Evolutionary conservation across 1,284 basidiomycete species (phyloP), one percentile per base, ranked within the genome.

Genomic region (Ceraceosorus guamensis): DNA sequence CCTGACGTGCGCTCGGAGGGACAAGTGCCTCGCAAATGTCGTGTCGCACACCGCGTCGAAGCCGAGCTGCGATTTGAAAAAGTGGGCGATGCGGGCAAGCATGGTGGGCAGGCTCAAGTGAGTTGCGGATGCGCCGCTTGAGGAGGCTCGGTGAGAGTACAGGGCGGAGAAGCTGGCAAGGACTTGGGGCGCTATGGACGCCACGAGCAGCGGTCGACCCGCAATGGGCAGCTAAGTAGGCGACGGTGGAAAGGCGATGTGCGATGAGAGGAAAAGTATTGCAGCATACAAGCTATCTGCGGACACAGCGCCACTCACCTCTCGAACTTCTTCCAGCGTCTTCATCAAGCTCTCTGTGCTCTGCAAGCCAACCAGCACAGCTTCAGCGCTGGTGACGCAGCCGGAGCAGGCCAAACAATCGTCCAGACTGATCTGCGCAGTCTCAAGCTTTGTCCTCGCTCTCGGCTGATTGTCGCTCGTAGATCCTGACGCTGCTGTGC

Each of bases 361-460:
- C 78, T 98, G 95, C 60, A 95, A 83, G n/a, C 90, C 91, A 75
- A 98, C 95, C 57, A 98, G 83, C 39, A 98, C 87, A 11, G 89
- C 93, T 80, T 98, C 93, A 37, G 93, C 93, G 48, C 91, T 95
- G 1, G 93, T 98, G 70, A 98, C 97, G 73, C 93, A 98, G 1
- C 93, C 93, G 61, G 91, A 95, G 80, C 88, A 91, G 24, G 88
- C 89, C 56, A 92, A 79, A 78, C 93, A 98, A 75, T 97, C 93
- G 68, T 96, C 96, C 70, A 97, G 78, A 73, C 85, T 96, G 69
- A 98, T 91, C 75, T 97, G 86, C 0, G 93, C 93, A 0, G 73
- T 74, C 56, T 65, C 71, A 34, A 65, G 67, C 65, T 66, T 68
- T 49, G 69, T 75, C 24, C 57, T 46, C 13, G 67, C 63, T 18